Percentiles rank a stretch among this genome's conserved stretches.
phyloP scores from a whole-genome alignment of 805 yeast species.

The Saccharomycopsis amapae region DNA sequence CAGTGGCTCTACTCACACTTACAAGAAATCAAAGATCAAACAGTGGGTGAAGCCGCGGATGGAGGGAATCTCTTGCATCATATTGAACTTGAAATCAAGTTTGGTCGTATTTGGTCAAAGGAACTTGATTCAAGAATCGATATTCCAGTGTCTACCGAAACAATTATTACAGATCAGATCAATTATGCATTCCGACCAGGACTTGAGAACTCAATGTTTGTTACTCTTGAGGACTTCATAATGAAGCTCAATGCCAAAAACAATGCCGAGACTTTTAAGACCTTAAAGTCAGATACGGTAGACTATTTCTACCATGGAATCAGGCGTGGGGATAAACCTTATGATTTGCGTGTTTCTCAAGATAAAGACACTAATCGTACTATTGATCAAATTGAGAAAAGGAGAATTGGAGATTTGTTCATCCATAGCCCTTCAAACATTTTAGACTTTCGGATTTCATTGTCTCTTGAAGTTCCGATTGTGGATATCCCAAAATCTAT shows the following conservation, averaged over 20 bases:
- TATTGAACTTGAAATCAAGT: slow-evolving; percentile 68
- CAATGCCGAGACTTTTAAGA: slow-evolving; percentile 48
- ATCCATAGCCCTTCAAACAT: slow-evolving; percentile 69
- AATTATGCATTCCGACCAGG: slow-evolving; percentile 59
- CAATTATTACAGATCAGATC: slow-evolving; percentile 48
- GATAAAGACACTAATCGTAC: slow-evolving; percentile 62
- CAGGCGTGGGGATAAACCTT: slow-evolving; percentile 58
- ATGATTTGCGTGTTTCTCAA: slow-evolving; percentile 55
- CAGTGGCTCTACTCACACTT: slow-evolving; percentile 87
- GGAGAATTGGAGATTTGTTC: slow-evolving; percentile 63
- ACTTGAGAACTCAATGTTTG: slow-evolving; percentile 55
- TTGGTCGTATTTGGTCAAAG: slow-evolving; percentile 64
- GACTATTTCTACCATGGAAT: slow-evolving; percentile 59
- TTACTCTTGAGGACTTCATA: slow-evolving; percentile 47
- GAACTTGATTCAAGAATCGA: slow-evolving; percentile 53
- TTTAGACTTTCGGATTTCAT: slow-evolving; percentile 69
- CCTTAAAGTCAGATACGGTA: slow-evolving; percentile 52
- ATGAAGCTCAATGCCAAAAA: slow-evolving; percentile 45
- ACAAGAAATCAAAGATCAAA: slow-evolving; percentile 43
- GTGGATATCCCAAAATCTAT: slow-evolving; percentile 48
- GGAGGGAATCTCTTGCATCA: slow-evolving; percentile 37
- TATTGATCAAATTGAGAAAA: slow-evolving; percentile 64
- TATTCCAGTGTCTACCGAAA: slow-evolving; percentile 63
- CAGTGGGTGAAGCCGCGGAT: slow-evolving; percentile 23
- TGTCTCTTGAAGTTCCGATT: slow-evolving; percentile 72